Evolutionary conservation across 495 filamentous ascomycete genomes (phyloP), one percentile per base, ranked within the genome.

Genomic region (Darksidea phi): DNA sequence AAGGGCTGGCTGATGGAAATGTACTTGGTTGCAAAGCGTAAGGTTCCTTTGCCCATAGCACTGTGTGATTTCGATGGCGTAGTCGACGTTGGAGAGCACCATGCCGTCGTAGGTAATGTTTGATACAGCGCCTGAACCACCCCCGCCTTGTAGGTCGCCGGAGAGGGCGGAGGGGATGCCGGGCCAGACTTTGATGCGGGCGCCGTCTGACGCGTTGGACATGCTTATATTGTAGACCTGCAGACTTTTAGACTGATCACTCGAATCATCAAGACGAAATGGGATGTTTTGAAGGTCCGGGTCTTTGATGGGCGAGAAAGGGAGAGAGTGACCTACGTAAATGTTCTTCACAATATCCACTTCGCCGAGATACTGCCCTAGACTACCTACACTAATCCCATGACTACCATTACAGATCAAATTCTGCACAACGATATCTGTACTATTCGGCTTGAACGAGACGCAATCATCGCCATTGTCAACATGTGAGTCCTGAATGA

Each of bases 381-480:
- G 76, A 17, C 82, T 85, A 20, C 86, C 86, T 37, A 89, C 84
- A 15, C 80, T 84, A 63, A 88, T 87, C n/a, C 86, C 86, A 70
- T 89, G 86, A 12, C 84, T 88, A 47, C 87, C 87, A 56, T 85
- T 86, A 73, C 87, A 90, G 54, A 77, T 75, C 18, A 90, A 69
- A 57, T 86, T 86, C 70, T 89, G 85, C 17, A 89, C 81, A 6
- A 90, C 74, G 53, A 90, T 84, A 54, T 89, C 77, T n/a, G 85
- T 88, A 70, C 79, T 84, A 70, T 89, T 89, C 1, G 87, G 87
- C 71, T 90, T 89, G 79, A 89, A 88, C 11, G 84, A 84, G n/a
- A 89, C 86, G 59, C 86, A 89, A 67, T 89, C 84, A 63, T 90
- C 86, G 23, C 84, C 84, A 54, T 89, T 89, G 66, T 85, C 77